These are phyloP conservation scores for Moricandia moricandioides DNA, from an alignment of 345 rosid species.

Conservation along the genomic window DNA sequence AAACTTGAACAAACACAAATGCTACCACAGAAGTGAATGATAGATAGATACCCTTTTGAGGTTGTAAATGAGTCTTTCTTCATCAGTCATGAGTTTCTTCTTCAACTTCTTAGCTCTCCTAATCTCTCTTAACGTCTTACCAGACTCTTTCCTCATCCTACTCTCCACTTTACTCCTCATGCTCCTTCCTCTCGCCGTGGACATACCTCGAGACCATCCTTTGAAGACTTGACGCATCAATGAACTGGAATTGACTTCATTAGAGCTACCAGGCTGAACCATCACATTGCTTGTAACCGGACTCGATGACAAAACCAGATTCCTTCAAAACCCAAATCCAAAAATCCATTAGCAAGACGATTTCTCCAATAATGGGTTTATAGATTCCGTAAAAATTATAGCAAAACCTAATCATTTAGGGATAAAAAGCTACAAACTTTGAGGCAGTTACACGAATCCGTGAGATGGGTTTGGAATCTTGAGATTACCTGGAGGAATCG, in stretches of 20 bases:
- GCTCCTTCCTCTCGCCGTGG: slow-evolving; percentile 78
- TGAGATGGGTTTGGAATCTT: background rate
- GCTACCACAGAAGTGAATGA: background rate
- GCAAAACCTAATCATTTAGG: background rate
- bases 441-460: background rate
- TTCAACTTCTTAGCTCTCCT: slow-evolving; percentile 83
- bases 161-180: slow-evolving; percentile 95
- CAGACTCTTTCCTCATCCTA: slow-evolving; percentile 85
- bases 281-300: slow-evolving; percentile 15
- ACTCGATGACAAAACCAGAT: slow-evolving; percentile 16
- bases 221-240: slow-evolving; percentile 25
- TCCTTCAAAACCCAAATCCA: slow-evolving; percentile 2
- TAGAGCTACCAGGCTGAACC: slow-evolving; percentile 7
- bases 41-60: slow-evolving; percentile 67
- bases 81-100: slow-evolving; percentile 97
- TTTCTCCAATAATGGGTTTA: background rate
- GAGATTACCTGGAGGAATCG: slow-evolving; percentile 47
- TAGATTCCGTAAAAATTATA: background rate
- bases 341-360: background rate
- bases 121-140: slow-evolving; percentile 83
- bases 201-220: slow-evolving; percentile 64
- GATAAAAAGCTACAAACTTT: background rate
- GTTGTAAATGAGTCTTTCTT: slow-evolving; percentile 88
- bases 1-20: slow-evolving; percentile 5
- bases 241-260: background rate